Evolutionary conservation across 805 yeast genomes (phyloP).

Genomic region (Peterozyma xylosa): DNA sequence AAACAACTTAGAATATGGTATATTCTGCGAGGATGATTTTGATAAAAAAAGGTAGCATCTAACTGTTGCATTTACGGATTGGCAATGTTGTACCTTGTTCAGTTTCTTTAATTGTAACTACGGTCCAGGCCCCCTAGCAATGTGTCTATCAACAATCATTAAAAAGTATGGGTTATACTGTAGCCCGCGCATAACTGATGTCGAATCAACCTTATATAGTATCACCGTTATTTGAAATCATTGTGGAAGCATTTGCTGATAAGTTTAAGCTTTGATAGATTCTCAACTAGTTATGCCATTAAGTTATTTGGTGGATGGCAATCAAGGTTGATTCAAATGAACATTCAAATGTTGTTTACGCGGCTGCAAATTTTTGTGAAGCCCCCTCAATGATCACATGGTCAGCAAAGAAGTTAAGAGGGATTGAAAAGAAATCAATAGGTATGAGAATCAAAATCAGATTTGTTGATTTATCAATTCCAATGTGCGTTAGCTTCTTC

Average conservation of each 20-base stretch:
- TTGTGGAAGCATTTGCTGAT: constrained; percentile 21
- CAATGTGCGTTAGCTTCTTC: constrained; percentile 26
- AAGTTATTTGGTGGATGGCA: constrained; percentile 25
- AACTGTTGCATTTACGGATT: constrained; percentile 26
- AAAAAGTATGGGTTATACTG: constrained; percentile 23
- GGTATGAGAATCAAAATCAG: constrained; percentile 31
- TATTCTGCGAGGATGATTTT: constrained; percentile 4
- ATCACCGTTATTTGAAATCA: constrained; percentile 23
- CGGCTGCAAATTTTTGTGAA: constrained; percentile 20
- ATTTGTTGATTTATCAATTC: constrained; percentile 28
- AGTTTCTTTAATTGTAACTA: too few relatives aligned
- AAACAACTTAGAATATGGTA: constrained; percentile 5
- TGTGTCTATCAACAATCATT: constrained; percentile 31
- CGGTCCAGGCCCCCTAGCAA: too few relatives aligned
- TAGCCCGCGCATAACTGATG: constrained; percentile 27
- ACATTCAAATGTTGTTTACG: constrained; percentile 1
- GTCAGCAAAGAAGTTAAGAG: constrained; percentile 27
- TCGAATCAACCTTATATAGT: constrained; percentile 29
- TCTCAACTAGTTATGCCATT: constrained; percentile 20
- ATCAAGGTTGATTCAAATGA: constrained; percentile 16
- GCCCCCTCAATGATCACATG: constrained; percentile 24
- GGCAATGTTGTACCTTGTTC: constrained; percentile 22
- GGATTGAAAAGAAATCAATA: constrained; percentile 25
- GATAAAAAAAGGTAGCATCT: constrained; percentile 13
- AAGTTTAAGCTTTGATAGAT: constrained; percentile 17